phyloP scores from a whole-genome alignment of 2,329 filamentous ascomycete species.

The Clathrospora elynae region DNA sequence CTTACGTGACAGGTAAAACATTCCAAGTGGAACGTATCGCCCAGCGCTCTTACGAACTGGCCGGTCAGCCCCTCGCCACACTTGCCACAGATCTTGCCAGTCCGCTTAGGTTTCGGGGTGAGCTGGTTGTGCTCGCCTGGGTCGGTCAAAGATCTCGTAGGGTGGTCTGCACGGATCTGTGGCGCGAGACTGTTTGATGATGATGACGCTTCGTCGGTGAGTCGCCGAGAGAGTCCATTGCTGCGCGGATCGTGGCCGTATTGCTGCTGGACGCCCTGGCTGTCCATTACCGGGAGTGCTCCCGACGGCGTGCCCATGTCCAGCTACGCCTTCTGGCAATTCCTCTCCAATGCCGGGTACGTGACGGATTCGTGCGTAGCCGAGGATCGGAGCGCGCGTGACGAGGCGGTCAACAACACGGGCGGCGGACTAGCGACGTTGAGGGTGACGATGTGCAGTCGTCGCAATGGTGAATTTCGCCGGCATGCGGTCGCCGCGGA shows the following conservation, averaged over 20 bases:
- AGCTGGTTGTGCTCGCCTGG: slow-evolving; percentile 32
- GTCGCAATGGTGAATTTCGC: slow-evolving; percentile 10
- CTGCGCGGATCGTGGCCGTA: slow-evolving; percentile 39
- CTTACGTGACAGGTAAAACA: slow-evolving; percentile 94
- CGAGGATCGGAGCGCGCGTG: slow-evolving; percentile 14
- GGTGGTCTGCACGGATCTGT: slow-evolving; percentile 29
- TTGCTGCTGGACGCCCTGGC: slow-evolving; percentile 33
- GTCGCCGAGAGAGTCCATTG: slow-evolving; percentile 40
- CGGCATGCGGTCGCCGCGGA: slow-evolving; percentile 21
- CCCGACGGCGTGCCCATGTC: slow-evolving; percentile 45
- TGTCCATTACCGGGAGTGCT: slow-evolving; percentile 44
- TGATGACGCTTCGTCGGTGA: slow-evolving; percentile 37
- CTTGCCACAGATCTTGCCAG: slow-evolving; percentile 69
- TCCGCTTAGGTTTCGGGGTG: slow-evolving; percentile 39
- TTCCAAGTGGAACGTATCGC: slow-evolving; percentile 93
- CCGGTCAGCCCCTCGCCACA: slow-evolving; percentile 87
- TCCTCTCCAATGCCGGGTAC: slow-evolving; percentile 5
- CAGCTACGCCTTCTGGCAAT: slow-evolving; percentile 28
- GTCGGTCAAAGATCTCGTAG: slow-evolving; percentile 37
- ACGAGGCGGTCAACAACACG: slow-evolving; percentile 8
- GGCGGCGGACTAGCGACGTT: slow-evolving; percentile 7
- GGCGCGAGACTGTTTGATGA: slow-evolving; percentile 33
- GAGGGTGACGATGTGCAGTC: slow-evolving; percentile 18
- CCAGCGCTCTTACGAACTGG: slow-evolving; percentile 92
- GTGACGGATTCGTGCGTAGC: slow-evolving; percentile 11